phyloP scores from a whole-genome alignment of 768 basidiomycete genomes.

The Boletus huronensis region DNA sequence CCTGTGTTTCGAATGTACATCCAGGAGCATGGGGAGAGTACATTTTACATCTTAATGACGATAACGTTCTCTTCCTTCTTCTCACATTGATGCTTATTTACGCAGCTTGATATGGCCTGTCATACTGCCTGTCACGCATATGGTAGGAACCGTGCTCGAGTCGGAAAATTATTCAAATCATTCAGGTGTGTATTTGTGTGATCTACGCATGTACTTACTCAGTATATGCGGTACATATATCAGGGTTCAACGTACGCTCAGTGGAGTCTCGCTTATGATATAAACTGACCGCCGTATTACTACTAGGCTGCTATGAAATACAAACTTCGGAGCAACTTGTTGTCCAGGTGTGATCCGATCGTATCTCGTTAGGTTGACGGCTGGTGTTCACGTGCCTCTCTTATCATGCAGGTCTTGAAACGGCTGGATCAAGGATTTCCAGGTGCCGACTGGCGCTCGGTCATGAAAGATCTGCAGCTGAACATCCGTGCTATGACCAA shows the following conservation, averaged over 20 bases:
- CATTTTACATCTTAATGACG: constrained; percentile 19
- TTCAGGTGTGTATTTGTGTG: constrained; percentile 26
- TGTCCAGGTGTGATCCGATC: constrained; percentile 28
- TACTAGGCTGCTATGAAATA: constrained; percentile 36
- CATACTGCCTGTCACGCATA: constrained; percentile 29
- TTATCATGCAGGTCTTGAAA: constrained; percentile 31
- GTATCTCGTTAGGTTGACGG: constrained; percentile 18
- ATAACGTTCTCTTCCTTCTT: constrained; percentile 2
- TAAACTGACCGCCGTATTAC: constrained; percentile 18
- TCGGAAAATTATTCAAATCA: constrained; percentile 27
- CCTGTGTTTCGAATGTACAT: constrained; percentile 30
- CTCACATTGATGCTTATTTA: constrained; percentile 9
- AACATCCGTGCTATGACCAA: constrained; percentile 24
- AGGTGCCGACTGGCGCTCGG: constrained; percentile 31
- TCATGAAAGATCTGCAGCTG: constrained; percentile 34
- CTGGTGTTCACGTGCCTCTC: constrained; percentile 20
- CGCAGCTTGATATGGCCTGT: constrained; percentile 32
- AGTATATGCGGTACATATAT: not conserved
- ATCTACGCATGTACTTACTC: constrained; percentile 7
- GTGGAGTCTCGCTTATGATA: constrained; percentile 11
- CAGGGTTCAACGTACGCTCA: constrained; percentile 28
- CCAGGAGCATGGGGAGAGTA: constrained; percentile 31
- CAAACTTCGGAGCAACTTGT: constrained; percentile 36
- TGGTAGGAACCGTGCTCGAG: constrained; percentile 23
- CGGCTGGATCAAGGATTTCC: constrained; percentile 34